Evolutionary conservation across 108 stramenopile genomes (phyloP), one percentile per base, ranked within the genome.

Genomic region (Skeletonema marinoi): DNA sequence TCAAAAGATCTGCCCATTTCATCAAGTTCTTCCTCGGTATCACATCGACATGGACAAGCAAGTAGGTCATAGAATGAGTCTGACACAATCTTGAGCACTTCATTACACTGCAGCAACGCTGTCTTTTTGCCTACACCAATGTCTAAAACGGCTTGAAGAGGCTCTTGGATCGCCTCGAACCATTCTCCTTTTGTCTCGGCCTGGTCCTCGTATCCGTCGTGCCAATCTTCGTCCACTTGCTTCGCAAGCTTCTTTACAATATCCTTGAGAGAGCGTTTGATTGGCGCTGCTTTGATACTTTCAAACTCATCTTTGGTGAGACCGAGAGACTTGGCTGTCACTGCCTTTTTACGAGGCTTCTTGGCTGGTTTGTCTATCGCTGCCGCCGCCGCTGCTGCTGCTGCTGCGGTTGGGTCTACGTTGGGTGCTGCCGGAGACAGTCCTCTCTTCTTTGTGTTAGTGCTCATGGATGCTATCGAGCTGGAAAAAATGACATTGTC

Each of bases 311-410:
- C 66, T 67, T 67, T 48, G 16, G 66, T 67, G 14, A 67, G 66
- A 2, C 66, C 66, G 66, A 67, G 66, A 48, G 66, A 67, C 44
- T 67, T 67, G 41, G 66, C 66, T 7, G 66, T 67, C 8, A 67
- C 66, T 21, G 66, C 25, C 41, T 41, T 67, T 44, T 67, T 67
- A 8, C 66, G 38, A 6, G 41, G 66, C 14, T 67, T 67, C 25
- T 67, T 67, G 66, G 66, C 21, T 44, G n/a, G 33, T 16, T 38
- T 65, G 36, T 35, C 64, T 21, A 36, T 17, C 32, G 32, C 14
- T 39, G 36, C 12, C 19, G 64, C 32, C 12, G 64, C 19, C 19
- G 64, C 62, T 41, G 39, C 39, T 2, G 4, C 44, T 1, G 44
- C 44, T 4, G 44, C 14, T 3, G 4, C 14, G 0, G 7, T 2